Evolutionary conservation across 169 alveolate genomes (phyloP).

Genomic region (Theileria annulata): DNA sequence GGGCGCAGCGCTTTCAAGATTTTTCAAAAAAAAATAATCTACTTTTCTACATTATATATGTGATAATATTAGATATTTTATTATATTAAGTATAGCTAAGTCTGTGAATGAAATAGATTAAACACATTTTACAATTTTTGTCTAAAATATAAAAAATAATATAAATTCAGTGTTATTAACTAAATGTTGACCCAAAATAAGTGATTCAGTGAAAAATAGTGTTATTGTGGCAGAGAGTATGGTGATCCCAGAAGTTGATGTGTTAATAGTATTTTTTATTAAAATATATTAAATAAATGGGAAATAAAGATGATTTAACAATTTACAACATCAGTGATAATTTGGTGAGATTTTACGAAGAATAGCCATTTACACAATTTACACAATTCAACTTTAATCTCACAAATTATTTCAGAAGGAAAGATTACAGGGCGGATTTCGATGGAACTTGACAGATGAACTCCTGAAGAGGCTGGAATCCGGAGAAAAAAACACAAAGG

Average conservation of each 20-base stretch:
- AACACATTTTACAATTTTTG: background rate
- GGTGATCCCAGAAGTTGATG: background rate
- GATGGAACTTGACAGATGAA: conserved; percentile 54
- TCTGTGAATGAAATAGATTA: background rate
- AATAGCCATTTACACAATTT: background rate
- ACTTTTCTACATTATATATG: background rate
- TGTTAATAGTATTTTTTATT: no score
- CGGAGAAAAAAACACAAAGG: conserved; percentile 32
- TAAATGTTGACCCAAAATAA: background rate
- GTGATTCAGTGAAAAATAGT: conserved; percentile 4
- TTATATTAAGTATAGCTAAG: background rate
- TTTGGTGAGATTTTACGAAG: conserved; percentile 29
- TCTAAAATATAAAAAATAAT: background rate
- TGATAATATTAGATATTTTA: background rate
- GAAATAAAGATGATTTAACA: conserved; percentile 36
- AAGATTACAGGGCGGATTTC: conserved; percentile 6
- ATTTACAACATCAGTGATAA: conserved; percentile 27
- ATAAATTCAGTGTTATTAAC: background rate
- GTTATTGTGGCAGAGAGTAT: background rate
- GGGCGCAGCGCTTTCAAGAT: conserved; percentile 66
- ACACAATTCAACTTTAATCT: background rate
- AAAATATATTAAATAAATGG: conserved; percentile 3
- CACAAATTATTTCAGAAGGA: conserved; percentile 32
- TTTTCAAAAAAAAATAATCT: conserved; percentile 16
- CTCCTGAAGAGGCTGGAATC: conserved; percentile 31